A percentile compares a stretch with the other conserved stretches of the same genome.
These are phyloP conservation scores for Mycosphaerelloides madeirae DNA, from an alignment of 2,329 filamentous ascomycete genomes.

Conservation along the genomic window DNA sequence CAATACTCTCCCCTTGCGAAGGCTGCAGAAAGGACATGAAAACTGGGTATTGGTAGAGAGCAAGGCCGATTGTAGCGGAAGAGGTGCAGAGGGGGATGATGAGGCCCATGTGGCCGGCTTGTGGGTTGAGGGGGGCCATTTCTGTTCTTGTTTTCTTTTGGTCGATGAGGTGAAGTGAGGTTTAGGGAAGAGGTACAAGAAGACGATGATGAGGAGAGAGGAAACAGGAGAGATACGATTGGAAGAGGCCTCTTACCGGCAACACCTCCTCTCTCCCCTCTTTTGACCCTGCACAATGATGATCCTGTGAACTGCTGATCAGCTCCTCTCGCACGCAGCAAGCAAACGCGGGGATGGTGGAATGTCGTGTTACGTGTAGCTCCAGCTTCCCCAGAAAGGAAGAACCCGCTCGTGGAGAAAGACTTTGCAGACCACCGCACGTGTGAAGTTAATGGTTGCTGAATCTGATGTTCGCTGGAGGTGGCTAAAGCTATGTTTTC, in stretches of 20 bases:
- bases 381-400: conserved; percentile 4
- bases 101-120: conserved; percentile 25
- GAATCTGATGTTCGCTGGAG: no score
- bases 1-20: conserved; percentile 10
- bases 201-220: conserved; percentile 1
- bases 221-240: conserved; percentile 1
- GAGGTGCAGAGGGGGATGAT: conserved; percentile 29
- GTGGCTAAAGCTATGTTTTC: neutral
- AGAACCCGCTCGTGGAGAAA: no score
- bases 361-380: neutral
- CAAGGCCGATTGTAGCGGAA: conserved; percentile 28
- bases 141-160: no score
- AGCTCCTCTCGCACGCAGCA: conserved; percentile 5
- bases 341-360: conserved; percentile 1
- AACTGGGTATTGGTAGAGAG: conserved; percentile 28
- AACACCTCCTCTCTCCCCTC: neutral
- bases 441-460: conserved; percentile 2
- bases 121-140: conserved; percentile 25
- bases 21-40: conserved; percentile 23
- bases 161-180: no score
- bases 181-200: neutral
- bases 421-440: conserved; percentile 9
- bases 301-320: conserved; percentile 15
- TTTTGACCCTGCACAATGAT: neutral
- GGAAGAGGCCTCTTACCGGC: conserved; percentile 3